Percentiles rank a stretch among this genome's conserved stretches.
phyloP scores from a whole-genome alignment of 306 rosid species.

The Trifolium repens region DNA sequence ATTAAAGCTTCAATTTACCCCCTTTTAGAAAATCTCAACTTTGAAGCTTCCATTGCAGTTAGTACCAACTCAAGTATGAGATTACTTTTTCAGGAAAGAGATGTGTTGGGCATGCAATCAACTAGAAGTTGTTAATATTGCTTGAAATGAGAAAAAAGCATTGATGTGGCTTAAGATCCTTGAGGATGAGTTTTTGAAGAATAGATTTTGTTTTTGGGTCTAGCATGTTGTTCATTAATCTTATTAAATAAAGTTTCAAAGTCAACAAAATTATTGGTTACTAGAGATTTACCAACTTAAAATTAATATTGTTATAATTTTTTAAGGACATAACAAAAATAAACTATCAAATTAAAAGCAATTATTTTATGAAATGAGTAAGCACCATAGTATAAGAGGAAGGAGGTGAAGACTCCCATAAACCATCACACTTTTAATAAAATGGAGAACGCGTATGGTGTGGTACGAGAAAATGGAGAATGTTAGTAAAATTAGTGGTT shows the following conservation, averaged over 20 bases:
- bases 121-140: no score
- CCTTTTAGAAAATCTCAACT: no score
- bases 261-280: background rate
- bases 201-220: background rate
- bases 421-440: background rate
- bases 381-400: background rate
- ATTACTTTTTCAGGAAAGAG: no score
- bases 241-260: background rate
- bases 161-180: no score
- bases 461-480: no score
- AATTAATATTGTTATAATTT: background rate
- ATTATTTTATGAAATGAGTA: background rate
- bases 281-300: background rate
- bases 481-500: no score
- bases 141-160: no score
- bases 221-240: background rate
- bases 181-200: no score
- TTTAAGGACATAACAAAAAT: background rate
- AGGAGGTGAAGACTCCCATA: background rate
- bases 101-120: no score
- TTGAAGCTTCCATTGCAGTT: no score
- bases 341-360: background rate
- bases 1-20: no score
- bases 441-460: slow-evolving; percentile 59
- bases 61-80: no score